phyloP scores from a whole-genome alignment of 148 eudicot species.

The Cornus kousa region DNA sequence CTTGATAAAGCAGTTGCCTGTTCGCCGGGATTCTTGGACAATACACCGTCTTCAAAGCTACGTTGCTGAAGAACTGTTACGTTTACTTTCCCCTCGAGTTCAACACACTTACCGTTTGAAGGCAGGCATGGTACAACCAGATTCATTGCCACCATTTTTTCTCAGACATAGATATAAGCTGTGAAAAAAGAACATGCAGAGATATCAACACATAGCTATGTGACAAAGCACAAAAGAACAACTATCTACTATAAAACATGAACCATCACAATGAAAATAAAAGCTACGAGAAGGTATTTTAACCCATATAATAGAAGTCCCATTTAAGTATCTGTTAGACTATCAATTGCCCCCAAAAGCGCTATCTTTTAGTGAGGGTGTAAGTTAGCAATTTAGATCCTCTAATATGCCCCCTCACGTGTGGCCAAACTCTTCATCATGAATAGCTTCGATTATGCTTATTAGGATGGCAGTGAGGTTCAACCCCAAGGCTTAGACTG shows the following conservation, averaged over 20 bases:
- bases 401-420: no score
- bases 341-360: no score
- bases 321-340: background rate
- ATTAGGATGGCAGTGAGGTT: no score
- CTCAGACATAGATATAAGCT: constrained; percentile 49
- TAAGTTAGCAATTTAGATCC: no score
- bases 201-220: background rate
- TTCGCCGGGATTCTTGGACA: background rate
- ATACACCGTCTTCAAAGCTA: background rate
- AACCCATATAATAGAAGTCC: background rate
- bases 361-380: no score
- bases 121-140: constrained; percentile 21
- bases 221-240: background rate
- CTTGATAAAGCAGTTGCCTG: constrained; percentile 7
- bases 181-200: constrained; percentile 10
- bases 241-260: background rate
- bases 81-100: background rate
- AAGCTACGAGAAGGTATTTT: background rate
- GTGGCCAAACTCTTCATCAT: no score
- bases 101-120: background rate
- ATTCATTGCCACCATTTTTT: constrained; percentile 34
- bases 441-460: no score
- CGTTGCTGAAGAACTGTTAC: background rate
- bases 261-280: background rate
- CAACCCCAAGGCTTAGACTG: no score